Conservation (phyloP, 805 yeast species). For the Cyberlindnera samutprakarnensis region DNA sequence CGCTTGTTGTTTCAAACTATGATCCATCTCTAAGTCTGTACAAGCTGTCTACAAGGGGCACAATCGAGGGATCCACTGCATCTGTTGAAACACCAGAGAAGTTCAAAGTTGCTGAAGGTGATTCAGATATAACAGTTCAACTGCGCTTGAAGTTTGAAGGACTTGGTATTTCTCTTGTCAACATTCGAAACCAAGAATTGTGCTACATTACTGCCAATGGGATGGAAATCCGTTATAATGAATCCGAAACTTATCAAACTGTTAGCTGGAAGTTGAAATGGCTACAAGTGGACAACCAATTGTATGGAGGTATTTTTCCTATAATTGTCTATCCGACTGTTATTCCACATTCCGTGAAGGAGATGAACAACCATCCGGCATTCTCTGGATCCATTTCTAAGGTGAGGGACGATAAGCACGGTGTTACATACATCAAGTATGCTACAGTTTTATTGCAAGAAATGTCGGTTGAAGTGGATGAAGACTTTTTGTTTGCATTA, state of each 20-base stretch:
- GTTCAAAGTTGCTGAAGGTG: constrained; percentile 42
- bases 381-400: constrained; percentile 78
- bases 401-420: constrained; percentile 85
- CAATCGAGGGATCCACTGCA: constrained; percentile 22
- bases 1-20: constrained; percentile 75
- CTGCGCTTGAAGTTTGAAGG: constrained; percentile 71
- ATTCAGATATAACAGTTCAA: constrained; percentile 26
- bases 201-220: constrained; percentile 82
- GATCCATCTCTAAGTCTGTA: constrained; percentile 74
- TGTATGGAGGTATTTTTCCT: constrained; percentile 83
- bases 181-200: constrained; percentile 63
- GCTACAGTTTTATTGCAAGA: constrained; percentile 88
- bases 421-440: constrained; percentile 83
- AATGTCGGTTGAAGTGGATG: constrained; percentile 87
- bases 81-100: constrained; percentile 30
- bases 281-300: constrained; percentile 91
- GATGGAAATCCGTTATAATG: constrained; percentile 70
- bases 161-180: constrained; percentile 78
- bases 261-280: constrained; percentile 78
- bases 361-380: constrained; percentile 84
- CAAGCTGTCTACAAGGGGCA: constrained; percentile 31
- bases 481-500: constrained; percentile 79
- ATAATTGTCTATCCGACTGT: constrained; percentile 86
- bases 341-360: constrained; percentile 75
- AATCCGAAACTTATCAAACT: constrained; percentile 78